Evolutionary conservation across 371 early-diverging fungal genomes (phyloP).

Genomic region (Dichotomocladium elegans): DNA sequence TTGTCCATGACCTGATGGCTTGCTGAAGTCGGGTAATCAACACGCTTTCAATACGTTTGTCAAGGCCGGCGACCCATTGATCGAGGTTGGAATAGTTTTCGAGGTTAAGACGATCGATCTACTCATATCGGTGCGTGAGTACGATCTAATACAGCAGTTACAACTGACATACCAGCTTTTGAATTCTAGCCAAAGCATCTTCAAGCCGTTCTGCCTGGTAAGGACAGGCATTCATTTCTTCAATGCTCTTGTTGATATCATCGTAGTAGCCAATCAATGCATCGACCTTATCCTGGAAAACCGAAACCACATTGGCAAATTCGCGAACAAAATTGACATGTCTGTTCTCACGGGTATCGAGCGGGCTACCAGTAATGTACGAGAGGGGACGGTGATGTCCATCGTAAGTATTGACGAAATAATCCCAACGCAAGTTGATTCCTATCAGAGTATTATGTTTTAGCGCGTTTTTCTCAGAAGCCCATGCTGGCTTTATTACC

Average conservation of each 20-base stretch:
- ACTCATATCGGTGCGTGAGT: background rate
- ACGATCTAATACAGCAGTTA: background rate
- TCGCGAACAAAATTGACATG: constrained; percentile 94
- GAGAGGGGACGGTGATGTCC: constrained; percentile 49
- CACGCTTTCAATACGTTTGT: constrained; percentile 77
- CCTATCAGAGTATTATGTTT: constrained; percentile 5
- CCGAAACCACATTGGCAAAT: constrained; percentile 82
- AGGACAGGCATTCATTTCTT: constrained; percentile 80
- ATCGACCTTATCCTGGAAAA: constrained; percentile 96
- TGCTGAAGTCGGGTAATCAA: constrained; percentile 74
- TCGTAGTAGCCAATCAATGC: constrained; percentile 77
- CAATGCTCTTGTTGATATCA: constrained; percentile 73
- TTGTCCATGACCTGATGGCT: constrained; percentile 78
- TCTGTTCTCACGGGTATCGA: constrained; percentile 75
- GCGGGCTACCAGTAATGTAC: constrained; percentile 43
- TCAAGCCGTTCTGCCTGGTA: constrained; percentile 70
- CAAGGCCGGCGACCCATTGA: constrained; percentile 83
- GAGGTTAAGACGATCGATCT: constrained; percentile 88
- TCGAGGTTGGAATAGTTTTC: constrained; percentile 93
- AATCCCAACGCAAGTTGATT: constrained; percentile 91
- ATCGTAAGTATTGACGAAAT: constrained; percentile 85
- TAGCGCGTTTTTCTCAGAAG: background rate
- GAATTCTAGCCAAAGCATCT: constrained; percentile 74
- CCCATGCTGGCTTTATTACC: constrained; percentile 41
- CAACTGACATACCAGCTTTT: constrained; percentile 61